Conservation (phyloP, 495 filamentous ascomycete genomes). For the Margaritispora aquatica region DNA sequence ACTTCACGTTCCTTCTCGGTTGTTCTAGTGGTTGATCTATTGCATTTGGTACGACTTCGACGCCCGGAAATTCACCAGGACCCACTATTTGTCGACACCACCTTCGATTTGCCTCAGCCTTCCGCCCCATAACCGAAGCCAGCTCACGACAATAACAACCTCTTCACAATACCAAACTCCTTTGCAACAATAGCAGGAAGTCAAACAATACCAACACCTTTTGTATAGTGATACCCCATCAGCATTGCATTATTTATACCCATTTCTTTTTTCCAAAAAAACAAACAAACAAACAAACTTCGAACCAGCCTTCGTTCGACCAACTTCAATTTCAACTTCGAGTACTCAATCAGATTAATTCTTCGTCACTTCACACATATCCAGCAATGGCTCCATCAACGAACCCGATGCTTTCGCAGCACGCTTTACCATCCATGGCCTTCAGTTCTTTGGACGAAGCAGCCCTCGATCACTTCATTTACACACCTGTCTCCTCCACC, state of each 20-base stretch:
- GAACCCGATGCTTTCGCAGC: neutral
- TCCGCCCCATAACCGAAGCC: neutral
- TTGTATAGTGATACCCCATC: neutral
- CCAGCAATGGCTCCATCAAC: neutral
- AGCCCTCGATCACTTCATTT: constrained; percentile 86
- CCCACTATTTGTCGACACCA: neutral
- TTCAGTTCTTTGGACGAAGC: constrained; percentile 49
- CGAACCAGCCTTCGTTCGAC: neutral
- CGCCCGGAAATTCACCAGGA: neutral
- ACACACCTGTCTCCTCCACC: constrained; percentile 66
- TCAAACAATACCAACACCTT: neutral
- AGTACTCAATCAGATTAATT: neutral
- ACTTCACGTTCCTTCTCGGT: neutral
- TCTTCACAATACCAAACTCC: neutral
- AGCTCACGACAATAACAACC: neutral
- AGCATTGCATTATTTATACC: neutral
- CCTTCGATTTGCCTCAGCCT: neutral
- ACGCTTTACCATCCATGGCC: neutral
- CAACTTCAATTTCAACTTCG: neutral
- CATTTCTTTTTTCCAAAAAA: neutral
- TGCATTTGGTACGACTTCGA: neutral
- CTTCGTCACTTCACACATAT: neutral
- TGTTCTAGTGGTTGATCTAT: neutral
- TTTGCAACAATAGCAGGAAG: neutral
- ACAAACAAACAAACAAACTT: neutral